phyloP scores from a whole-genome alignment of 208 protist species.

The Trypanosoma caninum region DNA sequence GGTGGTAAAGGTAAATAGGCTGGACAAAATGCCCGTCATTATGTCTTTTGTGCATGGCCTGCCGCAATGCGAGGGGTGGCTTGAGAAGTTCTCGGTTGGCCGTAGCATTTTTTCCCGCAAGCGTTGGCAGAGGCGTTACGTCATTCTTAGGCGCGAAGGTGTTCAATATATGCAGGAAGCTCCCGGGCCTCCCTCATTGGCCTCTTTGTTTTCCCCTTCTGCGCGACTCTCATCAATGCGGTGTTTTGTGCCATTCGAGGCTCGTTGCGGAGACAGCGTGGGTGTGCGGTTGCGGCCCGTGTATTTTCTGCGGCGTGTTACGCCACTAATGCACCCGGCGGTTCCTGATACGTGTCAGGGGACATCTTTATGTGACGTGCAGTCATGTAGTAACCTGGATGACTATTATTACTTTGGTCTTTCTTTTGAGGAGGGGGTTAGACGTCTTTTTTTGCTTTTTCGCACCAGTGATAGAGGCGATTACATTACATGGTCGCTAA shows the following conservation, averaged over 20 bases:
- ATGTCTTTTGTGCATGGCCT: not conserved
- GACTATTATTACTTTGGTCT: slow-evolving; percentile 56
- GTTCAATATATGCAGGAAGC: slow-evolving; percentile 37
- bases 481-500: slow-evolving; percentile 44
- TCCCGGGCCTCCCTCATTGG: too few species aligned
- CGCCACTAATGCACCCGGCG: slow-evolving; percentile 35
- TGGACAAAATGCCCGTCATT: not conserved
- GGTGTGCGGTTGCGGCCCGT: slow-evolving; percentile 40
- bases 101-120: slow-evolving; percentile 37
- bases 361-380: not conserved
- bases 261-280: not conserved
- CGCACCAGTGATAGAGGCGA: slow-evolving; percentile 29
- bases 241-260: slow-evolving; percentile 43
- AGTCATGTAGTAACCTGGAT: not conserved
- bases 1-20: not conserved
- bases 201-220: too few species aligned
- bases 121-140: slow-evolving; percentile 50
- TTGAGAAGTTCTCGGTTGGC: slow-evolving; percentile 57
- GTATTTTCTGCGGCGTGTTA: slow-evolving; percentile 49
- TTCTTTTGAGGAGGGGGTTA: slow-evolving; percentile 40
- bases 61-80: slow-evolving; percentile 55
- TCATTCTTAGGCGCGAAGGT: slow-evolving; percentile 39
- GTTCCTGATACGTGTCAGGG: slow-evolving; percentile 26
- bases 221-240: slow-evolving; percentile 18
- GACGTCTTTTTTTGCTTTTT: slow-evolving; percentile 51